Percentiles rank a stretch among this genome's conserved stretches.
These are phyloP conservation scores for Hypomontagnella submonticulosa DNA, from an alignment of 495 filamentous ascomycete genomes.

Conservation along the genomic window DNA sequence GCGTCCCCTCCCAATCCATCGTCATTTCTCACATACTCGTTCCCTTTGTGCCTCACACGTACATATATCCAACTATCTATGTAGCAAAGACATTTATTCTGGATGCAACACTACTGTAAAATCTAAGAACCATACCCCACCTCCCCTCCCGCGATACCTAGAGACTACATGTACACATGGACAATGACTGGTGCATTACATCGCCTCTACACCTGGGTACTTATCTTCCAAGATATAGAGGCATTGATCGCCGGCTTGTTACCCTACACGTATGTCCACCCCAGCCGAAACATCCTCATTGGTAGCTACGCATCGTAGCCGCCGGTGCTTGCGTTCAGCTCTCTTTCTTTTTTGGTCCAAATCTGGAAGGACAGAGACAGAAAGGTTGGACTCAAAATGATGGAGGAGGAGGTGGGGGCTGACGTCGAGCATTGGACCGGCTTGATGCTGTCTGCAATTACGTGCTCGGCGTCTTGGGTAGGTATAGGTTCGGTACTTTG, in stretches of 20 bases:
- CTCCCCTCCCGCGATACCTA: too few species aligned
- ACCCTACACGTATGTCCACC: conserved; percentile 7
- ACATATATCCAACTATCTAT: not conserved
- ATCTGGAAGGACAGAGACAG: conserved; percentile 22
- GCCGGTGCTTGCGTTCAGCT: conserved; percentile 34
- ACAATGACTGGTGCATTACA: not conserved
- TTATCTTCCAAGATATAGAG: not conserved
- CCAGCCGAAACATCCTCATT: conserved; percentile 20
- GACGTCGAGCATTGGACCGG: conserved; percentile 25
- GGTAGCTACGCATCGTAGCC: conserved; percentile 19
- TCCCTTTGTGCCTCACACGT: not conserved
- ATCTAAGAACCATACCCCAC: not conserved
- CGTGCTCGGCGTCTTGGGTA: too few species aligned
- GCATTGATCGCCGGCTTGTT: conserved; percentile 24
- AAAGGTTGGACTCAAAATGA: conserved; percentile 7
- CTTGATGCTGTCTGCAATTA: conserved; percentile 22
- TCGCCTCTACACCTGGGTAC: conserved; percentile 2
- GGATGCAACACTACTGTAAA: conserved; percentile 4
- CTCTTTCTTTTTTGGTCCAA: conserved; percentile 30
- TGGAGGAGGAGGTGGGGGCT: conserved; percentile 33
- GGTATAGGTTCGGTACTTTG: conserved; percentile 17
- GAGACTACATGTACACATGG: too few species aligned
- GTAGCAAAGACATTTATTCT: not conserved
- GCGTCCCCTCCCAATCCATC: conserved; percentile 1
- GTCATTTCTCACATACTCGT: conserved; percentile 13